These are phyloP conservation scores for Coniochaeta prunicola DNA, from an alignment of 2,329 filamentous ascomycete species.

Conservation along the genomic window DNA sequence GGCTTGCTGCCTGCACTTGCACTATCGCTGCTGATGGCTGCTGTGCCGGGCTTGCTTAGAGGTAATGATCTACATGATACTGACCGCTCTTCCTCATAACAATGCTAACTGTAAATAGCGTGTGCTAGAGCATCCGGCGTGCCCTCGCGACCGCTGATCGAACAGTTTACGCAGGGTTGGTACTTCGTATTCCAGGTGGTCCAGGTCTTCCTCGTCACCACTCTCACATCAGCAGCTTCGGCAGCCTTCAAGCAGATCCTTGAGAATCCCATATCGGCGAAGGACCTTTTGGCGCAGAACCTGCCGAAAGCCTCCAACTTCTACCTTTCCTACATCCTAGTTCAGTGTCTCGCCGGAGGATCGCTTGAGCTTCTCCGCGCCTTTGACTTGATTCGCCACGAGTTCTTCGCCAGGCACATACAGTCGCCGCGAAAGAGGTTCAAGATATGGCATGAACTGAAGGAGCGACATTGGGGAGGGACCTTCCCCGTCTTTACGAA, in stretches of 20 bases:
- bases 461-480: conserved; percentile 68
- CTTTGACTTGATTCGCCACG: conserved; percentile 42
- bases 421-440: conserved; percentile 80
- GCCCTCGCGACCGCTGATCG: conserved; percentile 63
- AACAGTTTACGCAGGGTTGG: conserved; percentile 70
- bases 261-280: conserved; percentile 48
- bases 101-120: conserved; percentile 30
- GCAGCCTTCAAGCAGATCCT: conserved; percentile 51
- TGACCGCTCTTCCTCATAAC: background rate
- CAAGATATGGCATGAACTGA: conserved; percentile 61
- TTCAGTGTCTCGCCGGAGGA: conserved; percentile 77
- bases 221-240: conserved; percentile 66
- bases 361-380: conserved; percentile 65
- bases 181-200: conserved; percentile 78
- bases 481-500: conserved; percentile 69
- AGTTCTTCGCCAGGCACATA: conserved; percentile 60
- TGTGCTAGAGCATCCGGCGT: conserved; percentile 65
- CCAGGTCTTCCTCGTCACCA: conserved; percentile 79
- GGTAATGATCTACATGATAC: conserved; percentile 34
- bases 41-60: conserved; percentile 71
- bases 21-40: conserved; percentile 73
- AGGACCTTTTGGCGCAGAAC: conserved; percentile 51
- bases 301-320: conserved; percentile 70
- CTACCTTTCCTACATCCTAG: conserved; percentile 76
- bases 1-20: conserved; percentile 75